Evolutionary conservation across 2,329 filamentous ascomycete genomes (phyloP).

Genomic region (Aspergillus costaricaensis): DNA sequence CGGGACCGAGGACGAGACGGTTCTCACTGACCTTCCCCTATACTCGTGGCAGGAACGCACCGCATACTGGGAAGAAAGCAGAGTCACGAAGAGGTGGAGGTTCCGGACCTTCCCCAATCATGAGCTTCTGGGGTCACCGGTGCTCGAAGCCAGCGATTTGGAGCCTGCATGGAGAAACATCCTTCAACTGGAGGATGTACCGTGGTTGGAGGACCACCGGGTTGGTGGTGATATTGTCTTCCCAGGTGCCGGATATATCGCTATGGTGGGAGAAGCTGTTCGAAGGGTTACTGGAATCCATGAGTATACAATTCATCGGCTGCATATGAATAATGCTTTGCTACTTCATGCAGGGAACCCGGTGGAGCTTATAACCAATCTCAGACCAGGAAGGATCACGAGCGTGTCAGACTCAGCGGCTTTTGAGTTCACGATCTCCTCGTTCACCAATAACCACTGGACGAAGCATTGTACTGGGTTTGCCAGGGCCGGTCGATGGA

Average conservation of each 20-base stretch:
- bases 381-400: too few species aligned
- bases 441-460: too few species aligned
- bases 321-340: constrained; percentile 20
- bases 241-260: constrained; percentile 29
- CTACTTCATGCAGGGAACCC: constrained; percentile 19
- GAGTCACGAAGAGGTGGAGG: too few species aligned
- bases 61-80: too few species aligned
- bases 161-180: constrained; percentile 31
- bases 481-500: too few species aligned
- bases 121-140: too few species aligned
- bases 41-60: not conserved
- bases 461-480: too few species aligned
- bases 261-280: constrained; percentile 28
- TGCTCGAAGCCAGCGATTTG: constrained; percentile 7
- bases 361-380: constrained; percentile 16
- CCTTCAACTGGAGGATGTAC: constrained; percentile 26
- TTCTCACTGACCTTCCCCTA: not conserved
- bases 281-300: not conserved
- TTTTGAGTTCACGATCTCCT: too few species aligned
- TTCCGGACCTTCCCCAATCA: too few species aligned
- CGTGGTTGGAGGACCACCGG: constrained; percentile 38
- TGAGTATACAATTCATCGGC: constrained; percentile 10
- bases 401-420: too few species aligned
- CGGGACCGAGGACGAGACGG: not conserved
- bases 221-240: constrained; percentile 34